Percentiles rank a stretch among this genome's conserved stretches.
phyloP scores from a whole-genome alignment of 2,329 filamentous ascomycete species.

The Nothopassalora personata region DNA sequence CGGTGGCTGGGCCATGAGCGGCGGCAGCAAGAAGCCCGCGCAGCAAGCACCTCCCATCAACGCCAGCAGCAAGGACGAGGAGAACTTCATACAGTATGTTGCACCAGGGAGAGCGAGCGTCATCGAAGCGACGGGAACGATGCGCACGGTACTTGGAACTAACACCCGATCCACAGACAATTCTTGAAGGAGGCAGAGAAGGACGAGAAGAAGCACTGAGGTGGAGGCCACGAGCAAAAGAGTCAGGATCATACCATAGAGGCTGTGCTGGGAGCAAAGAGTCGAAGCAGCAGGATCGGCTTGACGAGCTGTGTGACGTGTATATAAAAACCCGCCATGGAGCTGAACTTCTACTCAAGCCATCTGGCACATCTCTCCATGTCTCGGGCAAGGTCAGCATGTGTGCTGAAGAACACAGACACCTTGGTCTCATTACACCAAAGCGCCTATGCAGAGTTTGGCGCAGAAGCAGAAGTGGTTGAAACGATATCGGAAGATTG shows the following conservation, averaged over 20 bases:
- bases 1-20: slow-evolving; percentile 41
- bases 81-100: slow-evolving; percentile 62
- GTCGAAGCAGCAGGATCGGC: background rate
- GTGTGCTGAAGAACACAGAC: no score
- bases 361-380: background rate
- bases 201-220: slow-evolving; percentile 15
- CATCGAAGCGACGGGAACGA: no score
- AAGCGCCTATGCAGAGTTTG: no score
- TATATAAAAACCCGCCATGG: slow-evolving; percentile 8
- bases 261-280: background rate
- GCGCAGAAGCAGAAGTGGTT: no score
- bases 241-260: slow-evolving; percentile 2
- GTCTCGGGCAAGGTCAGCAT: no score
- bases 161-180: slow-evolving; percentile 12
- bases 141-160: background rate
- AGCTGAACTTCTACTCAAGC: background rate
- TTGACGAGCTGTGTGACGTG: background rate
- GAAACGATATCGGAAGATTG: no score
- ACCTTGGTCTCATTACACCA: no score
- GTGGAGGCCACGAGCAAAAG: slow-evolving; percentile 2
- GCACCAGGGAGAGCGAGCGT: background rate
- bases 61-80: slow-evolving; percentile 61
- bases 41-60: slow-evolving; percentile 54
- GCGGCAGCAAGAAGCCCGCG: slow-evolving; percentile 45
- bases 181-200: slow-evolving; percentile 22